Conservation (phyloP, 148 eudicot genomes). For the Rhododendron mucronatum region DNA sequence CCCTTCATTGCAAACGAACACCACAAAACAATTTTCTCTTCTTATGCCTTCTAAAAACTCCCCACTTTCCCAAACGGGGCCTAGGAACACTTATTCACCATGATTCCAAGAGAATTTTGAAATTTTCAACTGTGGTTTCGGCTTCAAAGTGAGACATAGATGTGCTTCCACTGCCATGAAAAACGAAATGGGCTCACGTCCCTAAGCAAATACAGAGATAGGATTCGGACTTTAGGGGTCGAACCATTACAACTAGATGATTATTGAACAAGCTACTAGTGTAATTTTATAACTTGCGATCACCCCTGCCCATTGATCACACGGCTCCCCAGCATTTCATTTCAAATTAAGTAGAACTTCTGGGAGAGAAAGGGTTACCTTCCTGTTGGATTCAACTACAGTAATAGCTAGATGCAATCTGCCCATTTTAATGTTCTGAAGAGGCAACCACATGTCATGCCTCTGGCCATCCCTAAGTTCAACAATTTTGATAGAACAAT, state of each 20-base stretch:
- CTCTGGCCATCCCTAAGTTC: conserved; percentile 75
- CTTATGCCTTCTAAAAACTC: background rate
- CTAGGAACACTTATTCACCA: background rate
- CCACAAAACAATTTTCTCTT: background rate
- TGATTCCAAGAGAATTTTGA: background rate
- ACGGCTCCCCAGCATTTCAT: background rate
- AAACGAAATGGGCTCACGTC: background rate
- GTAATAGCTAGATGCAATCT: conserved; percentile 82
- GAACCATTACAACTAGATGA: background rate
- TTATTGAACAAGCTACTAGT: background rate
- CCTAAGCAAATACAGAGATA: background rate
- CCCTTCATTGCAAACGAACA: background rate
- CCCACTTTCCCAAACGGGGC: background rate
- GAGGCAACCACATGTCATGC: conserved; percentile 86
- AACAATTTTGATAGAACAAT: conserved; percentile 60
- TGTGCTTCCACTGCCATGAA: background rate
- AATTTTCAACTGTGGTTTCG: background rate
- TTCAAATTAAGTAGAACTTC: background rate
- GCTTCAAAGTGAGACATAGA: background rate
- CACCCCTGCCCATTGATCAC: background rate
- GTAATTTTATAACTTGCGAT: background rate
- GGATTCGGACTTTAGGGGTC: background rate
- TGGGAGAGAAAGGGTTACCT: conserved; percentile 35
- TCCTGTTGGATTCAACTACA: conserved; percentile 43
- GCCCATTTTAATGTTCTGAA: conserved; percentile 67